A percentile compares a stretch with the other conserved stretches of the same genome.
Evolutionary conservation across 1,284 basidiomycete genomes (phyloP).

Genomic region (Cryptococcus amylolentus): DNA sequence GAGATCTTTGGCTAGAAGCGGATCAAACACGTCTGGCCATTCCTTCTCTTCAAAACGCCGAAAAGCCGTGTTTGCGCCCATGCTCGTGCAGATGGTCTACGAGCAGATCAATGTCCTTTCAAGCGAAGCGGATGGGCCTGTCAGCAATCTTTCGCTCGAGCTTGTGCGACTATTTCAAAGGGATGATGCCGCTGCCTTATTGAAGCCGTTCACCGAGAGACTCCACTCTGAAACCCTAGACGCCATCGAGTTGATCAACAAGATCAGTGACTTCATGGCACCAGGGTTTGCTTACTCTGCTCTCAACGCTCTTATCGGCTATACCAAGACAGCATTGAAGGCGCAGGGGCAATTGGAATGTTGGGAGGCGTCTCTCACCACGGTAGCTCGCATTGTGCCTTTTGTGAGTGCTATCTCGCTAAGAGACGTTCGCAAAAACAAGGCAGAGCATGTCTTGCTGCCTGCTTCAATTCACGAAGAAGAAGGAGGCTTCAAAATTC

Average conservation of each 20-base stretch:
- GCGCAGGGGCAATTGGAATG: constrained; percentile 50
- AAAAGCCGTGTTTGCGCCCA: constrained; percentile 33
- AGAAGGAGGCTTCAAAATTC: constrained; percentile 52
- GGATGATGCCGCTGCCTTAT: constrained; percentile 65
- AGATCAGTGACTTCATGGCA: constrained; percentile 56
- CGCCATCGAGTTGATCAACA: constrained; percentile 56
- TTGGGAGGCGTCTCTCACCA: constrained; percentile 59
- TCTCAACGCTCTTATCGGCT: constrained; percentile 68
- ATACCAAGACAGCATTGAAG: constrained; percentile 60
- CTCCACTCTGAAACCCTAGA: constrained; percentile 57
- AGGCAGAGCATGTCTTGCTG: constrained; percentile 66
- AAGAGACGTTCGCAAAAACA: constrained; percentile 68
- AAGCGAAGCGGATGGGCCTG: constrained; percentile 57
- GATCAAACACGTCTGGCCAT: constrained; percentile 21
- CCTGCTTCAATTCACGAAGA: constrained; percentile 56
- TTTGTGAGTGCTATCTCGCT: constrained; percentile 70
- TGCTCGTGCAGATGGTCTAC: constrained; percentile 19
- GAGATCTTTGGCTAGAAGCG: constrained; percentile 13
- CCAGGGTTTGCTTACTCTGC: constrained; percentile 64
- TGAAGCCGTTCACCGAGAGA: constrained; percentile 62
- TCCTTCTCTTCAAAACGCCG: constrained; percentile 15
- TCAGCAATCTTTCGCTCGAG: constrained; percentile 60
- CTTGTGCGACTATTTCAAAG: constrained; percentile 67
- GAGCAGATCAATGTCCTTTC: constrained; percentile 50
- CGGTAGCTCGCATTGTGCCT: constrained; percentile 59